Percentiles rank a stretch among this genome's conserved stretches.
phyloP scores from a whole-genome alignment of 148 eudicot genomes.

The Rhododendron vialii region DNA sequence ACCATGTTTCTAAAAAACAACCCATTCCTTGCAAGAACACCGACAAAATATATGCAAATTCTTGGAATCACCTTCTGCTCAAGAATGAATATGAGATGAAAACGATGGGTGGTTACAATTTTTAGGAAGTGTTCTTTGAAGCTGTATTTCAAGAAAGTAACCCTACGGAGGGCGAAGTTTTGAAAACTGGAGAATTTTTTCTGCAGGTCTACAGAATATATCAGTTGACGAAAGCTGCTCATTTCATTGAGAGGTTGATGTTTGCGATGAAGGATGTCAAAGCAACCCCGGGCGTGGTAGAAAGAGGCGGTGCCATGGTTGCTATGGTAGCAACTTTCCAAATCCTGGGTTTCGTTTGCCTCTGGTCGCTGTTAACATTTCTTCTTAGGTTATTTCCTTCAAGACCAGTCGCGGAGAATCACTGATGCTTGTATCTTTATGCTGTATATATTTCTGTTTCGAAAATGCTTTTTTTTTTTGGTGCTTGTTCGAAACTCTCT shows the following conservation, averaged over 20 bases:
- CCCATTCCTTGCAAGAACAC: too few relatives aligned
- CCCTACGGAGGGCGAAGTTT: not conserved
- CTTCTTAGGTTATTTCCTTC: constrained; percentile 81
- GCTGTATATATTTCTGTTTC: constrained; percentile 11
- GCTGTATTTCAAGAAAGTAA: too few relatives aligned
- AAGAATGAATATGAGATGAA: too few relatives aligned
- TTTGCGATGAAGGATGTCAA: constrained; percentile 42
- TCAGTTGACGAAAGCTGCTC: constrained; percentile 65
- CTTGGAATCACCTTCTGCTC: too few relatives aligned
- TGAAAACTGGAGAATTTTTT: constrained; percentile 1
- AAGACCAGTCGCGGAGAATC: constrained; percentile 64
- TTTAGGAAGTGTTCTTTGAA: too few relatives aligned
- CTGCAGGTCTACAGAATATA: constrained; percentile 68
- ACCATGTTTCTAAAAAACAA: too few relatives aligned
- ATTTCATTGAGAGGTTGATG: constrained; percentile 57
- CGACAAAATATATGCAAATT: too few relatives aligned
- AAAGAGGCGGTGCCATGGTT: constrained; percentile 45
- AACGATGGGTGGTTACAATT: too few relatives aligned
- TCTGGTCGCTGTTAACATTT: constrained; percentile 85
- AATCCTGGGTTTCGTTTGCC: constrained; percentile 58
- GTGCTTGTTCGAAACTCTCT: not conserved
- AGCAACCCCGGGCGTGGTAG: constrained; percentile 37
- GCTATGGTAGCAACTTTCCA: constrained; percentile 62
- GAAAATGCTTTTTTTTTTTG: not conserved
- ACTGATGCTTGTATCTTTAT: constrained; percentile 25